Evolutionary conservation across 2,329 filamentous ascomycete genomes (phyloP), one percentile per base, ranked within the genome.

Genomic region (Fusarium cyanostomum): DNA sequence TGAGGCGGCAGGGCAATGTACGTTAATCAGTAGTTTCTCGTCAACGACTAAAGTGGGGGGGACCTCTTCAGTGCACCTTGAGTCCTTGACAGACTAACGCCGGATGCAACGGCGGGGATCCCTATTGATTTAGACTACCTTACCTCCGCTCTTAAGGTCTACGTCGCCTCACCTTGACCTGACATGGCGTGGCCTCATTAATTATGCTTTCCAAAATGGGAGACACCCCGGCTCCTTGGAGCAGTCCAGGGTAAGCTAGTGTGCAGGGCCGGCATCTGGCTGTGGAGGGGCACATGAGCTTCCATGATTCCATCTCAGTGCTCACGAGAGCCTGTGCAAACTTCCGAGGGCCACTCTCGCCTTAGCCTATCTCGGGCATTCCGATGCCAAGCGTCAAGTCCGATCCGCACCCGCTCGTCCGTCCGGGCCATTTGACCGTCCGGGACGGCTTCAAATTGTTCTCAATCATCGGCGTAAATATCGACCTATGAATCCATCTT

Each of bases 341-440:
- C 52, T 44, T 46, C 24, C n/a, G 37, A 21, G 39, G 33, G 21
- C 27, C 39, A 38, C 30, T 55, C 54, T 44, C 46, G 56, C 39
- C 48, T 60, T 57, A 61, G 61, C 56, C 52, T 16, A 34, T 55
- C 64, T 52, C 38, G 44, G 58, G 30, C 48, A 52, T 53, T 53
- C 55, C 39, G 44, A 52, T 46, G 52, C 56, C 38, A 53, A 62
- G 53, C 51, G 46, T 41, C 33, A 54, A 34, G 51, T 53, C 49
- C 56, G 67, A 69, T 69, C 67, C 60, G 55, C 63, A 67, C 67
- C 67, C 67, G 65, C 55, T 66, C 67, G 69, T 55, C 67, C 65
- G 67, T 48, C 55, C 38, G 53, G 42, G 38, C 45, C 37, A 34
- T 55, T 59, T 66, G 54, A 60, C 63, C 59, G n/a, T 48, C 46